Percentiles rank a stretch among this genome's conserved stretches.
Evolutionary conservation across 129 eudicot genomes (phyloP).

Genomic region (Sambucus nigra): DNA sequence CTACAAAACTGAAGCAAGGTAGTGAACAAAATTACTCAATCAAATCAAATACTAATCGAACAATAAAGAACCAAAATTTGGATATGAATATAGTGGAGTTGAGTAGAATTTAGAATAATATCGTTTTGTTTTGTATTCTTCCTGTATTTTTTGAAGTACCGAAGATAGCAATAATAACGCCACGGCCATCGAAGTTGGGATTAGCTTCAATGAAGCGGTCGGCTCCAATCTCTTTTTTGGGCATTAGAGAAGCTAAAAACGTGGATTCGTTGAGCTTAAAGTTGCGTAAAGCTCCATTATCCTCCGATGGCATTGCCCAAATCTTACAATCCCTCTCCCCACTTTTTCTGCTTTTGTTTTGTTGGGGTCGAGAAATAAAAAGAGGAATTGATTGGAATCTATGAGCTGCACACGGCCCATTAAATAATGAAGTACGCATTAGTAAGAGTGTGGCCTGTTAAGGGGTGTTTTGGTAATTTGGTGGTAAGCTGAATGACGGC

Average conservation of each 20-base stretch:
- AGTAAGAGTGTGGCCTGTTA: not conserved
- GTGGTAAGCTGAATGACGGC: slow-evolving; percentile 9
- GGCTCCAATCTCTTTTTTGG: slow-evolving; percentile 89
- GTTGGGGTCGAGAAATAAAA: slow-evolving; percentile 24
- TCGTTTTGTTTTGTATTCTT: not conserved
- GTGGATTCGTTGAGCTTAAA: slow-evolving; percentile 65
- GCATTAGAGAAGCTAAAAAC: slow-evolving; percentile 95
- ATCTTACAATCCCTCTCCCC: slow-evolving; percentile 1
- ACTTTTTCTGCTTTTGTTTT: not conserved
- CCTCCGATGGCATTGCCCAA: slow-evolving; percentile 72
- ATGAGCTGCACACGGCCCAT: slow-evolving; percentile 18
- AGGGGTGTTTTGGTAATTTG: slow-evolving; percentile 70
- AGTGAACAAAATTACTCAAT: not conserved
- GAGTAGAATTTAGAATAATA: no score
- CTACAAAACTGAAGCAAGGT: not conserved
- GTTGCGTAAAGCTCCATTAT: slow-evolving; percentile 43
- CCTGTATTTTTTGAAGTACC: slow-evolving; percentile 31
- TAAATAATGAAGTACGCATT: slow-evolving; percentile 34
- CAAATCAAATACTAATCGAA: not conserved
- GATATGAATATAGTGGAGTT: not conserved
- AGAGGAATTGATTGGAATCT: slow-evolving; percentile 15
- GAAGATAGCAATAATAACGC: slow-evolving; percentile 80
- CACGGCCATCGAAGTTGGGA: slow-evolving; percentile 90
- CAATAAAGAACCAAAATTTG: not conserved
- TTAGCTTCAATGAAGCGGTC: slow-evolving; percentile 76